These are phyloP conservation scores for Lichtheimia ornata DNA, from an alignment of 371 early-diverging fungal species.

Conservation along the genomic window DNA sequence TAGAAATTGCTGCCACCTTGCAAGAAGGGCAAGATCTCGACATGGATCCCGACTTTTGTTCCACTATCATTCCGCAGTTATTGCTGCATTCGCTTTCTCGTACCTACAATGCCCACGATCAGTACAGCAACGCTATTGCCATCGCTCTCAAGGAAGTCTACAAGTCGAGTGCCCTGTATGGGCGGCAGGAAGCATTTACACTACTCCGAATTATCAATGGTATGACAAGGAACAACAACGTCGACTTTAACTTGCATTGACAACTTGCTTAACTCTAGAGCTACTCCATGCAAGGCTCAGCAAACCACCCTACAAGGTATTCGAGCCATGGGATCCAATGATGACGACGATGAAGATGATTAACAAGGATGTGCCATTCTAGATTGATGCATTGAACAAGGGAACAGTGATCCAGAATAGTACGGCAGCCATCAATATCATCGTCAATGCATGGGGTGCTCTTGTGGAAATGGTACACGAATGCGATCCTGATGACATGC, in stretches of 20 bases:
- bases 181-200: too few relatives aligned
- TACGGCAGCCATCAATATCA: neutral
- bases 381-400: neutral
- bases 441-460: neutral
- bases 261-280: too few relatives aligned
- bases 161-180: too few relatives aligned
- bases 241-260: neutral
- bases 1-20: neutral
- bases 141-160: neutral
- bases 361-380: neutral
- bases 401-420: neutral
- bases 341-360: too few relatives aligned
- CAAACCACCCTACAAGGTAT: too few relatives aligned
- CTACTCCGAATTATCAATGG: neutral
- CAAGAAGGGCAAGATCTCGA: neutral
- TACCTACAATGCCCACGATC: neutral
- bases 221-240: neutral
- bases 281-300: too few relatives aligned
- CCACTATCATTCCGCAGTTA: neutral
- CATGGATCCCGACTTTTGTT: conserved; percentile 2
- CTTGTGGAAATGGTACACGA: neutral
- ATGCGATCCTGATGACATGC: neutral
- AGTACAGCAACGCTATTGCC: neutral
- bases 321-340: too few relatives aligned
- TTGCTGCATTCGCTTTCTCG: neutral